These are phyloP conservation scores for Claviceps sp. DNA, from an alignment of 2,329 filamentous ascomycete species.

Conservation along the genomic window DNA sequence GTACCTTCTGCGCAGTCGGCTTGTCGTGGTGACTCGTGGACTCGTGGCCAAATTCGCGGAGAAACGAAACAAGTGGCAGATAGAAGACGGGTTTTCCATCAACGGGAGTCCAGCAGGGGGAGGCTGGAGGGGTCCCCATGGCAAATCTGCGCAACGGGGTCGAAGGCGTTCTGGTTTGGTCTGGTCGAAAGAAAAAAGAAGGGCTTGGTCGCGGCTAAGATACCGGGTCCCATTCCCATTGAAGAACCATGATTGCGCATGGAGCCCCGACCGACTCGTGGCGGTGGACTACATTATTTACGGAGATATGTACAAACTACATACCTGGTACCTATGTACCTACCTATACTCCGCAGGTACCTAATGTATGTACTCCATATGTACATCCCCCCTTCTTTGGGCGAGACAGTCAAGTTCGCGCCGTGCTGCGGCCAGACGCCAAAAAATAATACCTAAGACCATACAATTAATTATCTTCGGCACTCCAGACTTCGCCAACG, in stretches of 20 bases:
- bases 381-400: too few species aligned
- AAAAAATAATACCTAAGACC: neutral
- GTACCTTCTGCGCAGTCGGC: neutral
- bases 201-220: neutral
- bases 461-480: neutral
- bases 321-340: too few species aligned
- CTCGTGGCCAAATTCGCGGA: neutral
- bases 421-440: neutral
- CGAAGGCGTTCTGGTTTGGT: neutral
- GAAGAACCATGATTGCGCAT: neutral
- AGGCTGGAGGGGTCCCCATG: neutral
- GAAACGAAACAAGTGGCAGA: constrained; percentile 2
- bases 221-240: neutral
- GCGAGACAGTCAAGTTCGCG: neutral
- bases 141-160: neutral
- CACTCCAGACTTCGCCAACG: neutral
- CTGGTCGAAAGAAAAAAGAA: neutral
- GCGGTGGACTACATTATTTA: too few species aligned
- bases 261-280: too few species aligned
- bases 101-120: neutral
- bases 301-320: too few species aligned
- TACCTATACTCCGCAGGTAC: too few species aligned
- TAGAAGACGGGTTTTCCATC: neutral
- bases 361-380: too few species aligned
- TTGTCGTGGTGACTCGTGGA: constrained; percentile 1